Evolutionary conservation across 1,284 basidiomycete genomes (phyloP).

Genomic region (Moesziomyces parantarcticus): DNA sequence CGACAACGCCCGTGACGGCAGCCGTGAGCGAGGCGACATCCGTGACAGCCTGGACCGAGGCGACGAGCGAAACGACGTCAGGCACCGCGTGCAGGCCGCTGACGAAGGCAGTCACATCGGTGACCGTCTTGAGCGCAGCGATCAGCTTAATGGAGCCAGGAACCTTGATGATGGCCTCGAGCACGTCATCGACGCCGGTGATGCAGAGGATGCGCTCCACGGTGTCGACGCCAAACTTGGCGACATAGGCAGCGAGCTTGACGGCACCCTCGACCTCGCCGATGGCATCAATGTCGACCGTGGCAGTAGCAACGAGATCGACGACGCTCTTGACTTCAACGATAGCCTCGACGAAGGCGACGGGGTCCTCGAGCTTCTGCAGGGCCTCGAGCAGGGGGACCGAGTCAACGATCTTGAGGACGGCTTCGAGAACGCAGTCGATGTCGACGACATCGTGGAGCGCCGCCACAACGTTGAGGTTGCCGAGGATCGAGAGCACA

Average conservation of each 20-base stretch:
- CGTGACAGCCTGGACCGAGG: slow-evolving; percentile 16
- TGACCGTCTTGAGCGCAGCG: slow-evolving; percentile 20
- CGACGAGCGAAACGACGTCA: slow-evolving; percentile 9
- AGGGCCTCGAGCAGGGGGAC: slow-evolving; percentile 13
- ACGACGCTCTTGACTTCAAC: slow-evolving; percentile 15
- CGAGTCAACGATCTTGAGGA: slow-evolving; percentile 7
- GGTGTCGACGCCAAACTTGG: slow-evolving; percentile 9
- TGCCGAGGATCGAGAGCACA: slow-evolving; percentile 12
- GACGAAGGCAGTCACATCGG: slow-evolving; percentile 22
- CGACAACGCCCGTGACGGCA: background rate
- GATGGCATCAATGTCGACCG: slow-evolving; percentile 6
- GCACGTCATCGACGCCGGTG: slow-evolving; percentile 9
- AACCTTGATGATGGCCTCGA: slow-evolving; percentile 8
- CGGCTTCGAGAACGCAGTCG: slow-evolving; percentile 13
- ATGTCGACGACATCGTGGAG: slow-evolving; percentile 17
- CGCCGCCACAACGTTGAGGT: slow-evolving; percentile 9
- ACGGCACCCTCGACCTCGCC: slow-evolving; percentile 12
- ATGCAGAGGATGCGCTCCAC: slow-evolving; percentile 8
- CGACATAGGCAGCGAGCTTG: slow-evolving; percentile 22
- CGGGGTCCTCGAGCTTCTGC: slow-evolving; percentile 16
- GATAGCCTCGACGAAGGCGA: slow-evolving; percentile 18
- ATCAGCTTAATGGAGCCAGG: slow-evolving; percentile 21
- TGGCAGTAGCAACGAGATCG: slow-evolving; percentile 14
- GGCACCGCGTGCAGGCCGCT: slow-evolving; percentile 15
- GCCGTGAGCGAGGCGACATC: slow-evolving; percentile 8